Percentiles rank a stretch among this genome's conserved stretches.
Evolutionary conservation across 129 eudicot genomes (phyloP).

Genomic region (Glebionis coronaria): DNA sequence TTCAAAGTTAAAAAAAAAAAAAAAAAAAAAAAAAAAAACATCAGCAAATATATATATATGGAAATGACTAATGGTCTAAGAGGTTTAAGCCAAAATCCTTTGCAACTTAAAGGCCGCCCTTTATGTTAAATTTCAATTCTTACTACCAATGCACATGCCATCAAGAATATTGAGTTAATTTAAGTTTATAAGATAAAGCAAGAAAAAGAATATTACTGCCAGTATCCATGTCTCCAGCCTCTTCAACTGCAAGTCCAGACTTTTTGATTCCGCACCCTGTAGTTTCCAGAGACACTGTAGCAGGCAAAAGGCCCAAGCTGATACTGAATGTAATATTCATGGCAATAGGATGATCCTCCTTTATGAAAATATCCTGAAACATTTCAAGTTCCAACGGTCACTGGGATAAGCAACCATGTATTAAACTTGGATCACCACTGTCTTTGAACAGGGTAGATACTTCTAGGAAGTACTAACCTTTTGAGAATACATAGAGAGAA

Average conservation of each 20-base stretch:
- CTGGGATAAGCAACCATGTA: constrained; percentile 12
- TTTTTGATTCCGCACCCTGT: constrained; percentile 88
- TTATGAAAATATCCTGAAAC: constrained; percentile 57
- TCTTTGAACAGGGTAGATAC: constrained; percentile 2
- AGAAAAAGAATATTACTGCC: constrained; percentile 51
- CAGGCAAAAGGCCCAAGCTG: constrained; percentile 88
- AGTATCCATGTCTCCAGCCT: constrained; percentile 58
- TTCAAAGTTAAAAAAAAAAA: constrained; percentile 27
- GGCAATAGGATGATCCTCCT: constrained; percentile 95
- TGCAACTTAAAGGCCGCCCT: neutral
- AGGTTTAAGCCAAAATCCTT: neutral
- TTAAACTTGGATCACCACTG: neutral
- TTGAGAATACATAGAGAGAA: constrained; percentile 50
- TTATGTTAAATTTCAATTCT: too few relatives aligned
- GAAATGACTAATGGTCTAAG: neutral
- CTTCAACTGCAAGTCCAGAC: constrained; percentile 70
- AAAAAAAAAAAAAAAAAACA: constrained; percentile 19
- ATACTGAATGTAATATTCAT: constrained; percentile 57
- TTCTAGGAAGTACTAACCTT: constrained; percentile 47
- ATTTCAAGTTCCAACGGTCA: constrained; percentile 22
- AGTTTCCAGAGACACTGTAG: constrained; percentile 60
- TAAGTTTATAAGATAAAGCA: constrained; percentile 2
- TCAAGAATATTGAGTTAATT: neutral
- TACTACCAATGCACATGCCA: too few relatives aligned
- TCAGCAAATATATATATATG: constrained; percentile 7